Percentiles rank a stretch among this genome's conserved stretches.
These are phyloP conservation scores for Oryza meridionalis DNA, from an alignment of 176 grass and related monocot genomes.

Conservation along the genomic window DNA sequence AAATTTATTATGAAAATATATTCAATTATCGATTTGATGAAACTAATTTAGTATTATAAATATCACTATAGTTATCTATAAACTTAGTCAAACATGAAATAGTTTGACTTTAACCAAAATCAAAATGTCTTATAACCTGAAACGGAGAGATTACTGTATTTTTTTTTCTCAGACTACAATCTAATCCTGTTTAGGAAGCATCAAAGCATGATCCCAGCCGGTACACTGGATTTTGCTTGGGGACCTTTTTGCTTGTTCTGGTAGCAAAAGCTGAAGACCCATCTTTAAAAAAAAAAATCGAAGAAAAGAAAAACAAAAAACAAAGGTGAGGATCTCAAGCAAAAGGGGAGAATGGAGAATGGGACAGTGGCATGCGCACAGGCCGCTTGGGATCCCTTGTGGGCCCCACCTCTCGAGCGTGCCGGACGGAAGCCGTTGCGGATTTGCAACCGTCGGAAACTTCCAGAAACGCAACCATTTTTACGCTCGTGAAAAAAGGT, in stretches of 20 bases:
- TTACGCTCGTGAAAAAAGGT: neutral
- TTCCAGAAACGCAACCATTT: neutral
- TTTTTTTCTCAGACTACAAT: neutral
- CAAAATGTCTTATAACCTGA: no score
- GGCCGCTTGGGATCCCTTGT: neutral
- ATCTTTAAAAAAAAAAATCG: no score
- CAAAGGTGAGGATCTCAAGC: neutral
- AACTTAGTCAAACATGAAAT: no score
- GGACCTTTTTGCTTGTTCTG: neutral
- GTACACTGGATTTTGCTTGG: neutral
- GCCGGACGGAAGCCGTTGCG: constrained; percentile 2
- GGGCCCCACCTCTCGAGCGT: neutral
- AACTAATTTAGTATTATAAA: no score
- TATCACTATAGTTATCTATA: no score
- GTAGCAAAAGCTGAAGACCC: neutral
- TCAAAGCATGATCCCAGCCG: neutral
- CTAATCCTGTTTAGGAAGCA: neutral
- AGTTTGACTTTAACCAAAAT: no score
- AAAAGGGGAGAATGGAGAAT: neutral
- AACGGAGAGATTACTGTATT: no score
- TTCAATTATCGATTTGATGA: no score
- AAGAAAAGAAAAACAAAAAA: no score
- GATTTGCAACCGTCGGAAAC: neutral
- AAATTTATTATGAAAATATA: no score
- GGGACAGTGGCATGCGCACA: neutral